Evolutionary conservation across 441 rosid genomes (phyloP).

Genomic region (Isatis lusitanica): DNA sequence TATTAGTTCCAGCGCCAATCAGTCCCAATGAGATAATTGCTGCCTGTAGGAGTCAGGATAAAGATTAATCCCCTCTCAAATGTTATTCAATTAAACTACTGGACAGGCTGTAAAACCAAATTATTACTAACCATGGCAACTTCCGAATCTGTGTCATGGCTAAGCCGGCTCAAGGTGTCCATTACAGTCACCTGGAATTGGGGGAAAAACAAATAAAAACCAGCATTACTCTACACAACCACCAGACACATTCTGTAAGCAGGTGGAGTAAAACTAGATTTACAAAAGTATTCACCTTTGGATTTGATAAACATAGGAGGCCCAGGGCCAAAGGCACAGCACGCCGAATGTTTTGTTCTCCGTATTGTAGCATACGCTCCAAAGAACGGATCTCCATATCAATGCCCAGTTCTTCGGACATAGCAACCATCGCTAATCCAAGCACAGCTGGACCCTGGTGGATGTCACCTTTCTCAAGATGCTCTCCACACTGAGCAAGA

Average conservation of each 20-base stretch:
- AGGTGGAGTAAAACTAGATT: background rate
- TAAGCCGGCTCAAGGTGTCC: constrained; percentile 88
- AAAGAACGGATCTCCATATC: constrained; percentile 91
- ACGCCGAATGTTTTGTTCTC: constrained; percentile 81
- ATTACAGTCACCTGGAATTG: constrained; percentile 75
- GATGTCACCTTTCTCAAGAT: constrained; percentile 78
- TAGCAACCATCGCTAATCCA: constrained; percentile 91
- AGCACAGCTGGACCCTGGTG: constrained; percentile 94
- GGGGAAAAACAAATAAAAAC: background rate
- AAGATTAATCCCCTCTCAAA: background rate
- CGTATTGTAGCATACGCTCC: constrained; percentile 84
- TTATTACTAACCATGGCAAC: constrained; percentile 74
- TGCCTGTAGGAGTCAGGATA: constrained; percentile 53
- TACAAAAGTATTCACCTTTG: constrained; percentile 53
- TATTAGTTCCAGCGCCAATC: constrained; percentile 92
- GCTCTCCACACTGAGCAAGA: constrained; percentile 78
- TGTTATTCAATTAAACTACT: background rate
- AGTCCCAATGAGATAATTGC: constrained; percentile 83
- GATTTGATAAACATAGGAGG: constrained; percentile 88
- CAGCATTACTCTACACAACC: background rate
- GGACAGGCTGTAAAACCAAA: background rate
- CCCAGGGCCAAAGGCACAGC: constrained; percentile 94
- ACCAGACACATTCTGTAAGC: background rate
- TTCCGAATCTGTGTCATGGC: constrained; percentile 90
- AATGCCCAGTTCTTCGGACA: constrained; percentile 89